These are phyloP conservation scores for Volvox africanus DNA, from an alignment of 139 green algal genomes.

Conservation along the genomic window DNA sequence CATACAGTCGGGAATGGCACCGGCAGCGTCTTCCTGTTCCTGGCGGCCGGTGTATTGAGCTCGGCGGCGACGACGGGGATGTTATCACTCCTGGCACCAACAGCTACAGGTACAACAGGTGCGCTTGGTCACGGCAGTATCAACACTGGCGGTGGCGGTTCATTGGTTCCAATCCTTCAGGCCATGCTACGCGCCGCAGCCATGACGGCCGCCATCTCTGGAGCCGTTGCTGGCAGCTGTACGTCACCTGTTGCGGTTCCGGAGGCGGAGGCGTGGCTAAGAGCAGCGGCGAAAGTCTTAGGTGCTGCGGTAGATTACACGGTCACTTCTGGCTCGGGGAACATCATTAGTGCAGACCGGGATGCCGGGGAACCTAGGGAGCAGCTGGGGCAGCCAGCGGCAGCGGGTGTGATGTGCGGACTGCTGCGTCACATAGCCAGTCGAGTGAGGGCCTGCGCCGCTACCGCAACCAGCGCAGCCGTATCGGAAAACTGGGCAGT, in stretches of 20 bases:
- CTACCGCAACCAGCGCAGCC: constrained; percentile 5
- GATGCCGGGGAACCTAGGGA: neutral
- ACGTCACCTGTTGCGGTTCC: neutral
- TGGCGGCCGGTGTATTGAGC: constrained; percentile 5
- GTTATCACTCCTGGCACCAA: neutral
- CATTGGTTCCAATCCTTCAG: constrained; percentile 9
- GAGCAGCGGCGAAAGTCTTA: neutral
- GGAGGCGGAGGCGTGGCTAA: constrained; percentile 33
- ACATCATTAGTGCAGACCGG: neutral
- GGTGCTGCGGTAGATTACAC: neutral
- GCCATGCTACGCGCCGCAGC: neutral
- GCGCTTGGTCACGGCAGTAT: neutral
- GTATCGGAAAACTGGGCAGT: neutral
- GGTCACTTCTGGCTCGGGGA: neutral
- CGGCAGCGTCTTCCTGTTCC: constrained; percentile 33
- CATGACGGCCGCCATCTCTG: neutral
- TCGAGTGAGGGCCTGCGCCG: neutral
- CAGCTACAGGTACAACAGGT: too few relatives aligned
- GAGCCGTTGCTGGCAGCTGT: neutral
- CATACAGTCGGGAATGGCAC: neutral
- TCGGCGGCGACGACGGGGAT: constrained; percentile 3
- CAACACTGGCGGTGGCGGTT: neutral
- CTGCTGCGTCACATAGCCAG: neutral
- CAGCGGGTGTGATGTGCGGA: neutral
- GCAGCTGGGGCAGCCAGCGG: neutral